Evolutionary conservation across 495 filamentous ascomycete species (phyloP).

Genomic region (Tuber calosporum): DNA sequence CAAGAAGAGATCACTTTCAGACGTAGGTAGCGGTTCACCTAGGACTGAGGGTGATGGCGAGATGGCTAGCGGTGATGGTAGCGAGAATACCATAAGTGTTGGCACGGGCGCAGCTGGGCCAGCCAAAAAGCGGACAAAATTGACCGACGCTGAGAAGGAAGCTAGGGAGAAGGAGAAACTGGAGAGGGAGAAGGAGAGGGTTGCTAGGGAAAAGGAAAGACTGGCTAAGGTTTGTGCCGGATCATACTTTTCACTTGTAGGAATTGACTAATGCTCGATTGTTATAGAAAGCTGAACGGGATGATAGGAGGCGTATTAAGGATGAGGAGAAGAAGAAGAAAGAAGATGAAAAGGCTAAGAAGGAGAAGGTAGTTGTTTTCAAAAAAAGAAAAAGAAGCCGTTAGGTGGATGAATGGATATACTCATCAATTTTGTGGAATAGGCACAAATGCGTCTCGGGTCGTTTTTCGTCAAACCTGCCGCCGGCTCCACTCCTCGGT

Average conservation of each 20-base stretch:
- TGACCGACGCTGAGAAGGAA: conserved; percentile 51
- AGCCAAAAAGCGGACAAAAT: conserved; percentile 50
- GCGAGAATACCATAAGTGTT: conserved; percentile 5
- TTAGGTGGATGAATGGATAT: not conserved
- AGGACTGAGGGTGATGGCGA: not conserved
- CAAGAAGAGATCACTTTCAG: not conserved
- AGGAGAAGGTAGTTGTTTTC: conserved; percentile 53
- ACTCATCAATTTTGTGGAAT: conserved; percentile 23
- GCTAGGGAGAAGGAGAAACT: conserved; percentile 47
- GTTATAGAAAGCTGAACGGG: conserved; percentile 45
- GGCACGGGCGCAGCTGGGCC: conserved; percentile 8
- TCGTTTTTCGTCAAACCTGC: conserved; percentile 56
- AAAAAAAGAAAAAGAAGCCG: no score
- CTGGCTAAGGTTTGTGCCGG: conserved; percentile 43
- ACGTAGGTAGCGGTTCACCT: not conserved
- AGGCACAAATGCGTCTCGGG: conserved; percentile 56
- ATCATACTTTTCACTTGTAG: conserved; percentile 38
- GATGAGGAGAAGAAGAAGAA: conserved; percentile 54
- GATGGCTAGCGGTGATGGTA: conserved; percentile 5
- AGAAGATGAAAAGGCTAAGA: conserved; percentile 60
- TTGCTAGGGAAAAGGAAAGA: conserved; percentile 50
- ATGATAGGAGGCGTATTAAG: conserved; percentile 48
- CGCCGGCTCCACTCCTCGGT: conserved; percentile 41
- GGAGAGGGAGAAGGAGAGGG: conserved; percentile 45
- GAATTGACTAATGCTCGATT: conserved; percentile 45